Evolutionary conservation across 129 eudicot genomes (phyloP).

Genomic region (Flaveria ramosissima): DNA sequence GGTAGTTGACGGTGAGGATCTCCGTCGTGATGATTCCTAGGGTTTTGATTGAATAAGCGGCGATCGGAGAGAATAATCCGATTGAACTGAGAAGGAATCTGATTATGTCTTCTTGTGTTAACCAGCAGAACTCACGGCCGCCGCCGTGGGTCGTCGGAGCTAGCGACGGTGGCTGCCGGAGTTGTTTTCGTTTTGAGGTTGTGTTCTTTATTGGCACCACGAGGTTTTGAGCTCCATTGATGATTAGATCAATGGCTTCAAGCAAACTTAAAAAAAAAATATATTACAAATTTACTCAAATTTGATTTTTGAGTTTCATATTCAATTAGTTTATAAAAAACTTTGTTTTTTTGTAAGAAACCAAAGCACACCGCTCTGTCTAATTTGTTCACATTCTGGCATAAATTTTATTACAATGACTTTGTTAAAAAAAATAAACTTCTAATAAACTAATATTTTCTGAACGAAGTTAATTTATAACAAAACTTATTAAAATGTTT

Average conservation of each 20-base stretch:
- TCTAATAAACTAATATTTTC: too few relatives aligned
- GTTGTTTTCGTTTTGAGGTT: conserved; percentile 42
- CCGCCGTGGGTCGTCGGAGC: conserved; percentile 45
- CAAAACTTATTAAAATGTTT: too few relatives aligned
- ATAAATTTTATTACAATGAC: too few relatives aligned
- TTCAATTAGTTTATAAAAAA: too few relatives aligned
- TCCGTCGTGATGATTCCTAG: conserved; percentile 60
- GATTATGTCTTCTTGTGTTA: conserved; percentile 77
- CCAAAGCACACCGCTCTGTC: too few relatives aligned
- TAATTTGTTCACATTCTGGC: too few relatives aligned
- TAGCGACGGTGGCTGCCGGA: conserved; percentile 34
- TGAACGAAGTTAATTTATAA: too few relatives aligned
- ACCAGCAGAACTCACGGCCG: conserved; percentile 79
- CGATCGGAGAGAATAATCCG: conserved; percentile 60
- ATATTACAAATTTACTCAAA: too few relatives aligned
- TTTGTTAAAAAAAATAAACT: too few relatives aligned
- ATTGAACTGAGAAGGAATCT: conserved; percentile 71
- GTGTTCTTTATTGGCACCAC: conserved; percentile 68
- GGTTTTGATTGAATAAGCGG: conserved; percentile 54
- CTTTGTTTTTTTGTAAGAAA: too few relatives aligned
- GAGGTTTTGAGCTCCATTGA: conserved; percentile 76
- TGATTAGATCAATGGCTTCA: conserved; percentile 74
- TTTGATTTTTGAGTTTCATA: too few relatives aligned
- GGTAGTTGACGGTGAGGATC: conserved; percentile 48
- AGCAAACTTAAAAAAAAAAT: conserved; percentile 40